Percentiles rank a stretch among this genome's conserved stretches.
Evolutionary conservation across 2,329 filamentous ascomycete genomes (phyloP).

Genomic region (Ceratocystiopsis minuta): DNA sequence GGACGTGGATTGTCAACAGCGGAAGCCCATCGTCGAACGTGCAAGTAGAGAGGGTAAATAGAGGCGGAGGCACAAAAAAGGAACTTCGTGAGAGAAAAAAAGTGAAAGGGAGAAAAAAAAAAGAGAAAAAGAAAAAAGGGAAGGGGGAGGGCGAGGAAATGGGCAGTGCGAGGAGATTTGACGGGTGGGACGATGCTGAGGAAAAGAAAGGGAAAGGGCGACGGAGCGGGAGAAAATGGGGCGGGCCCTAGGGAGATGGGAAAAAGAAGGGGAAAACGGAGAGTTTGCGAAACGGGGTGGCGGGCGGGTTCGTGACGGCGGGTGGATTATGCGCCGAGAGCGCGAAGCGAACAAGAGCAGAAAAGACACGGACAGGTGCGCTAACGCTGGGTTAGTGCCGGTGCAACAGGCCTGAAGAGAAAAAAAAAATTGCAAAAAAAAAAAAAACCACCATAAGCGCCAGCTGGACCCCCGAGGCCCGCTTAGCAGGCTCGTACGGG

Average conservation of each 20-base stretch:
- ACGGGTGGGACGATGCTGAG: no score
- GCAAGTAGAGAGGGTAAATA: not conserved
- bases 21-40: slow-evolving; percentile 1
- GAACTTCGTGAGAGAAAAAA: not conserved
- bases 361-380: not conserved
- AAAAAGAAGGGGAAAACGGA: not conserved
- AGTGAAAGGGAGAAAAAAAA: not conserved
- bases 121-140: not conserved
- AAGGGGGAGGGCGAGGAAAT: not conserved
- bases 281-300: no score
- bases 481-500: no score
- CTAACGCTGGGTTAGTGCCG: no score
- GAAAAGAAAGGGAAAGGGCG: not conserved
- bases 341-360: not conserved
- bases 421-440: not conserved
- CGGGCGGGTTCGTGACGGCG: no score
- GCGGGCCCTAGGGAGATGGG: no score
- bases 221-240: not conserved
- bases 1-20: not conserved
- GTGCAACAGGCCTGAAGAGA: not conserved
- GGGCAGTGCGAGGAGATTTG: not conserved
- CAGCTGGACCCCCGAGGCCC: no score
- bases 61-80: not conserved
- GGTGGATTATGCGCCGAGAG: no score
- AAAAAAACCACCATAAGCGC: no score